phyloP scores from a whole-genome alignment of 164 flowering plant genomes.

The Liquidambar formosana region DNA sequence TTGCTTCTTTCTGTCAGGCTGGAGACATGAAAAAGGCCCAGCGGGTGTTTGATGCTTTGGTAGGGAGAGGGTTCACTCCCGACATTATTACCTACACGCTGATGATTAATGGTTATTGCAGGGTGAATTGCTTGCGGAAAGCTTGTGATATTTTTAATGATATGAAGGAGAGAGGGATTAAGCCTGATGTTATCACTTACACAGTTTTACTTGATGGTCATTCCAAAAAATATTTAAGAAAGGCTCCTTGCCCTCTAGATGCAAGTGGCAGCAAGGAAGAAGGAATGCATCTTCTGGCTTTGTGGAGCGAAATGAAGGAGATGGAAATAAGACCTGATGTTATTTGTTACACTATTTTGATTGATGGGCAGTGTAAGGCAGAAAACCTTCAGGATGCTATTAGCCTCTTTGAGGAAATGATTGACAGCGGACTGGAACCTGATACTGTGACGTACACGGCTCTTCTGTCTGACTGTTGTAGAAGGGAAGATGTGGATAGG shows the following conservation, averaged over 20 bases:
- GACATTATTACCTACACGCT: conserved; percentile 61
- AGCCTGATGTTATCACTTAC: conserved; percentile 65
- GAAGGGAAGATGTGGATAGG: conserved; percentile 42
- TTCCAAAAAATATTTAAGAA: conserved; percentile 20
- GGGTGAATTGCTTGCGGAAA: conserved; percentile 41
- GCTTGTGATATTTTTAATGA: conserved; percentile 54
- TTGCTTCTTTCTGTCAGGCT: conserved; percentile 50
- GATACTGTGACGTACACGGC: conserved; percentile 65
- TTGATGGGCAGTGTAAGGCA: conserved; percentile 50
- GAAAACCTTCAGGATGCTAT: conserved; percentile 51
- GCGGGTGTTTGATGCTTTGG: conserved; percentile 40
- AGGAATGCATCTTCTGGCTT: conserved; percentile 17
- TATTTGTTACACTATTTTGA: conserved; percentile 65
- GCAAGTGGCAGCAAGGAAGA: conserved; percentile 7
- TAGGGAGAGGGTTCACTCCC: conserved; percentile 40
- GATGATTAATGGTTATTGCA: conserved; percentile 70
- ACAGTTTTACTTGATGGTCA: conserved; percentile 67
- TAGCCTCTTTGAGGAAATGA: conserved; percentile 55
- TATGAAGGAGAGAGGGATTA: conserved; percentile 62
- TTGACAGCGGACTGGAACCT: conserved; percentile 58
- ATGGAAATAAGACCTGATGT: conserved; percentile 51
- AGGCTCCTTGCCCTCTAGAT: background rate
- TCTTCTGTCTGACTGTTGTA: conserved; percentile 52
- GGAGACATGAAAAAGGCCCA: conserved; percentile 54
- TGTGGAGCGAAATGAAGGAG: conserved; percentile 48